Percentiles rank a stretch among this genome's conserved stretches.
These are phyloP conservation scores for Cyberlindnera mycetangii DNA, from an alignment of 805 yeast genomes.

Conservation along the genomic window DNA sequence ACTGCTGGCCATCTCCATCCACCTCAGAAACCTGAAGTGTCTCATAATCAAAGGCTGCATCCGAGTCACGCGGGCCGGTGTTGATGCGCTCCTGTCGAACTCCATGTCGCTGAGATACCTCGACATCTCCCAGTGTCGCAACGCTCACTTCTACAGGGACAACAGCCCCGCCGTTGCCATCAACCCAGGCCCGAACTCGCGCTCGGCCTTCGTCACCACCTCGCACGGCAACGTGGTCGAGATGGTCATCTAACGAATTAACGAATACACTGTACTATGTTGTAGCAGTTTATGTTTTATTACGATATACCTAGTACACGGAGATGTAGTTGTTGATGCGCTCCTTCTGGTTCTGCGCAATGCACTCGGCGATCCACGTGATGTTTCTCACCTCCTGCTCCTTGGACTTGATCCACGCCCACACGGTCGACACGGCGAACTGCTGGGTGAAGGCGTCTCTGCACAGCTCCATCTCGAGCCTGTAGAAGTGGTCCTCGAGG, in stretches of 20 bases:
- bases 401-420: slow-evolving; percentile 95
- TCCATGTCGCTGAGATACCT: slow-evolving; percentile 48
- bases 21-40: slow-evolving; percentile 45
- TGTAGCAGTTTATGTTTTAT: too few relatives aligned
- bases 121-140: slow-evolving; percentile 70
- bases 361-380: slow-evolving; percentile 99
- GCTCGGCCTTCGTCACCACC: slow-evolving; percentile 56
- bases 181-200: slow-evolving; percentile 46
- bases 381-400: slow-evolving; percentile 97
- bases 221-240: slow-evolving; percentile 53
- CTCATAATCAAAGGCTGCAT: slow-evolving; percentile 66
- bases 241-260: slow-evolving; percentile 42
- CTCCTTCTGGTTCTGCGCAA: slow-evolving; percentile 96
- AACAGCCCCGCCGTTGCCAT: slow-evolving; percentile 55
- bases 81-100: slow-evolving; percentile 61
- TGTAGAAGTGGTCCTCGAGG: slow-evolving; percentile 92
- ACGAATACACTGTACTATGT: too few relatives aligned
- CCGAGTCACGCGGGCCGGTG: slow-evolving; percentile 74
- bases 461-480: slow-evolving; percentile 87
- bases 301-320: slow-evolving; percentile 60
- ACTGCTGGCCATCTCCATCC: slow-evolving; percentile 54
- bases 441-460: slow-evolving; percentile 95
- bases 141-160: slow-evolving; percentile 62
- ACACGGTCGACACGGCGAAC: slow-evolving; percentile 82
- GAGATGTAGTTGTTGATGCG: slow-evolving; percentile 88